Conservation (phyloP, 768 basidiomycete species). For the Paxillus involutus region DNA sequence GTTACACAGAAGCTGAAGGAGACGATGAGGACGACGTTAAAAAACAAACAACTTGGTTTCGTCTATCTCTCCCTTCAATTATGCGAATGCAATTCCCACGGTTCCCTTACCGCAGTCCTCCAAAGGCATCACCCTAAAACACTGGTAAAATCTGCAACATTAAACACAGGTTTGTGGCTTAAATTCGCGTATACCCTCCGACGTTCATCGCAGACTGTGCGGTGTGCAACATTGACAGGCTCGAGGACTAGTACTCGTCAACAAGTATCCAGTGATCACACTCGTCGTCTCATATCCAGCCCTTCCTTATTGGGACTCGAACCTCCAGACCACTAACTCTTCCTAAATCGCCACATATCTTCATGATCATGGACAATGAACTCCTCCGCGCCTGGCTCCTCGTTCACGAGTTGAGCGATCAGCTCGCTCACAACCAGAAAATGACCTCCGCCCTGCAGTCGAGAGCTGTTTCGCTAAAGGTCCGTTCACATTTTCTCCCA, state of each 20-base stretch:
- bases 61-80: neutral
- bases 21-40: conserved; percentile 16
- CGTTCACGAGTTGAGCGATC: conserved; percentile 79
- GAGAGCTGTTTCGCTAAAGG: conserved; percentile 75
- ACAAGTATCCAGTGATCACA: neutral
- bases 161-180: neutral
- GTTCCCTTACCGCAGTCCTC: neutral
- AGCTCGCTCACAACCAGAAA: conserved; percentile 80
- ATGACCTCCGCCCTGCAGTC: conserved; percentile 65
- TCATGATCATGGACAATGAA: conserved; percentile 62
- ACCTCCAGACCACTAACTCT: neutral
- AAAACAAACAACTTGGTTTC: neutral
- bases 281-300: neutral
- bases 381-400: conserved; percentile 77
- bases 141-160: neutral
- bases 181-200: neutral
- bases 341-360: neutral
- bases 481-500: conserved; percentile 29
- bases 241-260: neutral
- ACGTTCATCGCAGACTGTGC: neutral
- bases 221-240: neutral
- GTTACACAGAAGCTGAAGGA: conserved; percentile 35
- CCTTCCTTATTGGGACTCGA: conserved; percentile 7
- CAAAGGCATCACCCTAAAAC: neutral
- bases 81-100: conserved; percentile 19